Base-by-base conservation (phyloP, 441 rosid genomes). In the Rhodomyrtus psidioides region DNA sequence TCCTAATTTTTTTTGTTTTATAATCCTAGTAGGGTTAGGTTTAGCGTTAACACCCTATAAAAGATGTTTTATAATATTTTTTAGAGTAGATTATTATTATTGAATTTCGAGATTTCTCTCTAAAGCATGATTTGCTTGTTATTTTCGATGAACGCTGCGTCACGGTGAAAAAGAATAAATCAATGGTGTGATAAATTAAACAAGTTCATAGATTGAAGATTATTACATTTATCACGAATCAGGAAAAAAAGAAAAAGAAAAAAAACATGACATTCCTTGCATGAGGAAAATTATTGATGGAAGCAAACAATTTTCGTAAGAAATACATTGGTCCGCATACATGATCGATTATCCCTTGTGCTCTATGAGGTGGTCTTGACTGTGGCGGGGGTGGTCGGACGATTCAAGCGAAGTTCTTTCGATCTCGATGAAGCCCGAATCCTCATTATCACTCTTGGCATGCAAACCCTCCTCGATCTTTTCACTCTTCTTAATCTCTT, bases 401-500 rank as follows among this genome's bases (percentile, higher is more conserved):
- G 49, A 6, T 34, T 39, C 49, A 21, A 16, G 12, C 7, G 79
- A 19, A 39, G n/a, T 49, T 70, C n/a, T 15, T 21, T 39, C 79
- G 79, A 70, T 70, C 49, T 70, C 79, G 16, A 70, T 39, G 51
- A 70, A 70, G 79, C 51, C 21, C 51, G 51, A 24, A 24, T 12
- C 49, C n/a, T 70, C 79, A 21, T 39, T 12, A 70, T 21, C 51
- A 6, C 44, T 56, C 65, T 55, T 74, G n/a, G 9, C 58, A 34
- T 75, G 83, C 70, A 27, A 54, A 55, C 85, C 90, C 82, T 87
- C 44, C 7, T 88, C 90, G n/a, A 88, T 59, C 51, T 87, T 90
- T 49, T 92, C 93, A 0, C 90, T 88, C 89, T 91, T 91, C 82
- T 57, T 89, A 28, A 90, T 87, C 74, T 83, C 83, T 82, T 91